Evolutionary conservation across 305 asterid species (phyloP).

Genomic region (Fraxinus angustifolia): DNA sequence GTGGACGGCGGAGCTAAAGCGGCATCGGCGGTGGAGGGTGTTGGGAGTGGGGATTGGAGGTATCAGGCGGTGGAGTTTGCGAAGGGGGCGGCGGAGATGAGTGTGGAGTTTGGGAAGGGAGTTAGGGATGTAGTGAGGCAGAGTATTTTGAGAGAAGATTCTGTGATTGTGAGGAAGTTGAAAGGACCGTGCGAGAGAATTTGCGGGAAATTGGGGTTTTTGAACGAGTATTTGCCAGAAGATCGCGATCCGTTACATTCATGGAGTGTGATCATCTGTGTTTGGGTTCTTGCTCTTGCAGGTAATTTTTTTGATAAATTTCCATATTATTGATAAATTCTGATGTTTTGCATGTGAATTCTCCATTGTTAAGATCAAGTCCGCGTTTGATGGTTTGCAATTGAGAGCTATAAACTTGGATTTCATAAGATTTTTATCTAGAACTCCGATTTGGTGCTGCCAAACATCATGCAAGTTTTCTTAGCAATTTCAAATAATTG

Average conservation of each 20-base stretch:
- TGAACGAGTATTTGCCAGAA: constrained; percentile 79
- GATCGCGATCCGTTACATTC: constrained; percentile 90
- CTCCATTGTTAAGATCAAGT: not conserved
- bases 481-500: not conserved
- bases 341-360: not conserved
- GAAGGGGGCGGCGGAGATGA: constrained; percentile 92
- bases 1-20: constrained; percentile 22
- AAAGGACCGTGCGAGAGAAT: constrained; percentile 55
- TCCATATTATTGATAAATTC: not conserved
- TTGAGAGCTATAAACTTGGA: not conserved
- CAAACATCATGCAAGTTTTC: not conserved
- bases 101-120: constrained; percentile 85
- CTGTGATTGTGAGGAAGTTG: constrained; percentile 60
- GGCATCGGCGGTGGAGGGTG: constrained; percentile 17
- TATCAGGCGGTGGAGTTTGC: constrained; percentile 77
- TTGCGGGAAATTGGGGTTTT: constrained; percentile 49
- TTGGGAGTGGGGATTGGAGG: constrained; percentile 50
- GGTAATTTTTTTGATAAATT: constrained; percentile 32
- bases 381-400: not conserved
- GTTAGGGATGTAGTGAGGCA: constrained; percentile 88
- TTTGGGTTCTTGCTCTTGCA: constrained; percentile 47
- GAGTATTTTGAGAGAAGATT: constrained; percentile 77
- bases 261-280: constrained; percentile 66
- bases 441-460: not conserved
- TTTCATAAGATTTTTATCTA: not conserved